Evolutionary conservation across 2,329 filamentous ascomycete species (phyloP).

Genomic region (Colletotrichum phormii): DNA sequence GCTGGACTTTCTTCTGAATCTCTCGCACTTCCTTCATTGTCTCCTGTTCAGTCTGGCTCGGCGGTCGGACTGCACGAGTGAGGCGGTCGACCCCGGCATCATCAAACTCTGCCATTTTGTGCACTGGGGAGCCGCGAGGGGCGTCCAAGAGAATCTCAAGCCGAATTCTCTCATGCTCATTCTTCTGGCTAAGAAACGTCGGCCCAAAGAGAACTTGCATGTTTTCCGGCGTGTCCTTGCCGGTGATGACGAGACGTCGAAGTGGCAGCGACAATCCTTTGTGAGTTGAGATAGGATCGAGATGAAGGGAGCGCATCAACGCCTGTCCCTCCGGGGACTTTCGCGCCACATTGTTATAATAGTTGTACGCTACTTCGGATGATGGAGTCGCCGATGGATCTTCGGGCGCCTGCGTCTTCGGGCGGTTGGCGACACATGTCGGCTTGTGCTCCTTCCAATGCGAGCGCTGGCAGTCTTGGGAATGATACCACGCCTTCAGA

Average conservation of each 20-base stretch:
- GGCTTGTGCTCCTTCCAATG: constrained; percentile 12
- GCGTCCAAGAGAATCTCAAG: not conserved
- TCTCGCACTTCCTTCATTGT: not conserved
- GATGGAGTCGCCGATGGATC: too few species aligned
- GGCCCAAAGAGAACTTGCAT: not conserved
- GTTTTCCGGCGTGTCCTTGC: constrained; percentile 6
- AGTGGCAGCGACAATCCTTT: not conserved
- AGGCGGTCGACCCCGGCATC: not conserved
- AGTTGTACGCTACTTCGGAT: not conserved
- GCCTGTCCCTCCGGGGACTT: not conserved
- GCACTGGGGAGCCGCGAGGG: not conserved
- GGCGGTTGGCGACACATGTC: constrained; percentile 5
- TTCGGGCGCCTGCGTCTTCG: too few species aligned
- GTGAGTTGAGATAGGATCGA: not conserved
- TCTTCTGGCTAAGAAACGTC: not conserved
- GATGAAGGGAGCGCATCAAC: not conserved
- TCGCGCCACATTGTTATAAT: not conserved
- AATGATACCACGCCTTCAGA: constrained; percentile 7
- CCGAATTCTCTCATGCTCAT: not conserved
- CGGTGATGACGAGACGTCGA: not conserved
- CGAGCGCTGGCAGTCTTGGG: constrained; percentile 7
- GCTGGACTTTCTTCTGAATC: not conserved
- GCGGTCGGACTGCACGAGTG: not conserved
- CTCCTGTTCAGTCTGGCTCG: not conserved
- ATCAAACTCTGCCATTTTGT: rapidly evolving